These are phyloP conservation scores for Penicillium fimorum DNA, from an alignment of 495 filamentous ascomycete species.

Conservation along the genomic window DNA sequence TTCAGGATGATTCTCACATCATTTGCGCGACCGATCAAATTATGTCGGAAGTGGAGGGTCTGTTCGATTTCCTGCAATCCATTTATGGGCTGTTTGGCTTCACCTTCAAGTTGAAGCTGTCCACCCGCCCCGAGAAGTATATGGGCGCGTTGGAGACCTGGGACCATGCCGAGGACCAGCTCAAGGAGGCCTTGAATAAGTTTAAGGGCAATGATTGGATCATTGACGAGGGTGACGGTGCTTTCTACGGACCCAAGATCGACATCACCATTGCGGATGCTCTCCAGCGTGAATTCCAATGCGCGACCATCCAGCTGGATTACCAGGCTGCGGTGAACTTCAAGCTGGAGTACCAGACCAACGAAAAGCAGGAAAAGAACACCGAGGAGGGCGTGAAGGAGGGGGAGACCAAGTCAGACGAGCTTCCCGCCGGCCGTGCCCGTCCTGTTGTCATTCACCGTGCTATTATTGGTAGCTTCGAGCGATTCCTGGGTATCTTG, in stretches of 20 bases:
- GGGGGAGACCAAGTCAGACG: constrained; percentile 33
- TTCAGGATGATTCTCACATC: constrained; percentile 94
- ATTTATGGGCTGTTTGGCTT: constrained; percentile 92
- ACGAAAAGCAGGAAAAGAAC: constrained; percentile 52
- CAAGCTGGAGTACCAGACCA: constrained; percentile 77
- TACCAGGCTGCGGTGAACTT: constrained; percentile 89
- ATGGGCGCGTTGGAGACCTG: constrained; percentile 85
- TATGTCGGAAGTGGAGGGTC: constrained; percentile 73
- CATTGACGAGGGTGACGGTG: constrained; percentile 89
- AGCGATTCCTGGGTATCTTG: constrained; percentile 91
- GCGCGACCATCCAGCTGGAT: constrained; percentile 96
- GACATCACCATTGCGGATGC: constrained; percentile 88
- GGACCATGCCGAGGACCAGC: constrained; percentile 77
- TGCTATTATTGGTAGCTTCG: constrained; percentile 88
- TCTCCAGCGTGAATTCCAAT: constrained; percentile 77
- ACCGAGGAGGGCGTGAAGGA: constrained; percentile 34
- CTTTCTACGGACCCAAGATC: constrained; percentile 96
- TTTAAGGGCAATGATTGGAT: constrained; percentile 81
- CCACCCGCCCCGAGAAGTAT: constrained; percentile 89
- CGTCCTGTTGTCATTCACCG: constrained; percentile 97
- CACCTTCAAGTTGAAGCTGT: constrained; percentile 93
- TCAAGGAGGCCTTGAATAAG: constrained; percentile 72
- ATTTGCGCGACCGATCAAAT: constrained; percentile 75
- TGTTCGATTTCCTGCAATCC: constrained; percentile 82
- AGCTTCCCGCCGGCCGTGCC: constrained; percentile 65